Percentiles rank a stretch among this genome's conserved stretches.
Evolutionary conservation across 768 basidiomycete species (phyloP).

Genomic region (Dendrothele bispora): DNA sequence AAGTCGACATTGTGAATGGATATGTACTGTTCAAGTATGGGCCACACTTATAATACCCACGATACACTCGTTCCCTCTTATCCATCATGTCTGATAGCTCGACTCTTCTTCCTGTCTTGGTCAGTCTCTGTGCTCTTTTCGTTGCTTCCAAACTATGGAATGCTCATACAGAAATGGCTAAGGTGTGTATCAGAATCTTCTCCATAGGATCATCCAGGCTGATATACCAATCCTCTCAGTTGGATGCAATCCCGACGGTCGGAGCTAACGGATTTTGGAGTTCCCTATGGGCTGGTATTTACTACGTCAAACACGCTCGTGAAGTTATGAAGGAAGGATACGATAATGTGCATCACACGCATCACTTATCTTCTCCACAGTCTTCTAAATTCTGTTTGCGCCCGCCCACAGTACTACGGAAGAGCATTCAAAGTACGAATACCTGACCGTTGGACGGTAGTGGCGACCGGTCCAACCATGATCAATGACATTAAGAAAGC

Average conservation of each 20-base stretch:
- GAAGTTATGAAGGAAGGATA: conserved; percentile 36
- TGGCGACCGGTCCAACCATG: conserved; percentile 24
- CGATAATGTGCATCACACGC: conserved; percentile 22
- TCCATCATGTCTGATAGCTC: too few species aligned
- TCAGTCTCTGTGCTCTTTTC: too few species aligned
- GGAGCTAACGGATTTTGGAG: conserved; percentile 32
- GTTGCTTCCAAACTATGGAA: too few species aligned
- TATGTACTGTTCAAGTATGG: too few species aligned
- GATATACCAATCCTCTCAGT: too few species aligned
- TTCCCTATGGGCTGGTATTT: conserved; percentile 29
- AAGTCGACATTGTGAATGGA: too few species aligned
- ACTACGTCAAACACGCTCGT: conserved; percentile 28
- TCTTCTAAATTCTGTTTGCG: neutral
- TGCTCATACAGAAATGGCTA: too few species aligned
- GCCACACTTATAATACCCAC: too few species aligned
- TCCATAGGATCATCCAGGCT: too few species aligned
- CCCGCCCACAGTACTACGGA: conserved; percentile 22
- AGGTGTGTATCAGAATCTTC: too few species aligned
- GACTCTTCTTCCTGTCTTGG: too few species aligned
- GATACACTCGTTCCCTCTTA: too few species aligned
- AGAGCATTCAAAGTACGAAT: conserved; percentile 25
- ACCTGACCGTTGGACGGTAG: conserved; percentile 28
- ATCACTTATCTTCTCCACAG: conserved; percentile 1
- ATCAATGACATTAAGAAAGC: conserved; percentile 34
- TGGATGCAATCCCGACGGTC: conserved; percentile 30